Base-by-base conservation (phyloP, 1,284 basidiomycete species). In the Tausonia pullulans region DNA sequence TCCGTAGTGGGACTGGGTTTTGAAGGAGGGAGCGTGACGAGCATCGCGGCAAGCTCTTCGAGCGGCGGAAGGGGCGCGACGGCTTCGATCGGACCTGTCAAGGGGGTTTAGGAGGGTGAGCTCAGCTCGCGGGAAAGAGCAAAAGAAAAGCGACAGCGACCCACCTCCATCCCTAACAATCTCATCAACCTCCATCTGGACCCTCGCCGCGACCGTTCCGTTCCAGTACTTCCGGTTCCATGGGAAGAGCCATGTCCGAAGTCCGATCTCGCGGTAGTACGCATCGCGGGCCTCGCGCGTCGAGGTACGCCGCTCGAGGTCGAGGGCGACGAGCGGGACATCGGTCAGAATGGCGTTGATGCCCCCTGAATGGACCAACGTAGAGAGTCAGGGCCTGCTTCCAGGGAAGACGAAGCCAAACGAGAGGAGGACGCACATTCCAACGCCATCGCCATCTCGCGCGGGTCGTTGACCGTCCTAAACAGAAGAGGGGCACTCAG, bases 391-490 rank as follows among this genome's bases (percentile, higher is more conserved):
- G 41, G 9, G 27, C 7, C 8, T 7, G 40, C 27, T 46, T n/a
- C 44, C 58, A 59, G 45, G 39, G 44, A 27, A 48, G 48, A 45
- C 16, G 27, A 16, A 49, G 40, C 13, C 13, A 48, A 49, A 3
- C 27, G n/a, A 59, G 41, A 2, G 48, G 7, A 5, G 14, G 14
- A 59, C 58, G 13, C 16, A 59, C 62, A 63, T 51, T 63, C 56
- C 5, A 55, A 54, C 11, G 65, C 61, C 46, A 60, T 44, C 10
- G 53, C 53, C 65, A 66, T 66, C 54, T 66, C 61, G 6, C 40
- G 27, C 5, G 51, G 43, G 55, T 66, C 61, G 61, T 66, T 66
- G 61, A 66, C 65, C n/a, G 65, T 66, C 65, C 64, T 61, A 43
- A 39, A 41, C 3, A 5, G 9, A 56, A 14, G n/a, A 44, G 43